Conservation (phyloP, 768 basidiomycete species). For the Ephemerocybe angulata region DNA sequence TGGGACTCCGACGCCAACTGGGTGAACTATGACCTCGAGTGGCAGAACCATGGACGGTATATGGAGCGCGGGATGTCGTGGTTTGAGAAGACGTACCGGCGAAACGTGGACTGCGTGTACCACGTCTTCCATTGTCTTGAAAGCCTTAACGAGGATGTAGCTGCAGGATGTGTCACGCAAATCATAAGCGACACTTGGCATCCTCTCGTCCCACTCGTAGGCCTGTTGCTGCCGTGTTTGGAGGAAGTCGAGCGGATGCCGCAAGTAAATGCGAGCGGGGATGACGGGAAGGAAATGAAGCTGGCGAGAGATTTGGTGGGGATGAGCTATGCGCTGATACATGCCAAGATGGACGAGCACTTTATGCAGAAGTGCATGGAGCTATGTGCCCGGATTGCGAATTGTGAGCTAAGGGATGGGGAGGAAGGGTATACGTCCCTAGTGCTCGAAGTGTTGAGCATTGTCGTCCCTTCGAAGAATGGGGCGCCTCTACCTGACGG, state of each 20-base stretch:
- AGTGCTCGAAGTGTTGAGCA: neutral
- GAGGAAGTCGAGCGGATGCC: neutral
- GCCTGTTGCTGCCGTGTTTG: neutral
- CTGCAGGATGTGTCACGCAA: slow-evolving; percentile 16
- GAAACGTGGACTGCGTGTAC: slow-evolving; percentile 15
- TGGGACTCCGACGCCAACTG: slow-evolving; percentile 21
- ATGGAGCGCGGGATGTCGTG: slow-evolving; percentile 17
- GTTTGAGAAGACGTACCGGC: slow-evolving; percentile 17
- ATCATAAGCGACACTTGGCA: slow-evolving; percentile 19
- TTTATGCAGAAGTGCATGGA: neutral
- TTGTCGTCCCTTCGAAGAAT: neutral
- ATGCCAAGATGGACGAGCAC: neutral
- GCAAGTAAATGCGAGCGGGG: too few species aligned
- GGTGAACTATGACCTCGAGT: slow-evolving; percentile 19
- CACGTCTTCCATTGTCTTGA: slow-evolving; percentile 19
- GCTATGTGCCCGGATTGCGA: neutral
- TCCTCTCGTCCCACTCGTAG: slow-evolving; percentile 14
- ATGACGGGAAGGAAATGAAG: neutral
- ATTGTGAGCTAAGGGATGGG: neutral
- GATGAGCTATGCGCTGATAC: neutral
- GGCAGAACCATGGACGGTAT: slow-evolving; percentile 17
- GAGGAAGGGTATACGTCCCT: neutral
- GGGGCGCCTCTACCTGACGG: neutral
- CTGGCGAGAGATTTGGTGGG: slow-evolving; percentile 1
- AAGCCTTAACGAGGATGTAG: slow-evolving; percentile 11